Base-by-base conservation (phyloP, 176 grass and related monocot species). In the Aegilops sharonensis region DNA sequence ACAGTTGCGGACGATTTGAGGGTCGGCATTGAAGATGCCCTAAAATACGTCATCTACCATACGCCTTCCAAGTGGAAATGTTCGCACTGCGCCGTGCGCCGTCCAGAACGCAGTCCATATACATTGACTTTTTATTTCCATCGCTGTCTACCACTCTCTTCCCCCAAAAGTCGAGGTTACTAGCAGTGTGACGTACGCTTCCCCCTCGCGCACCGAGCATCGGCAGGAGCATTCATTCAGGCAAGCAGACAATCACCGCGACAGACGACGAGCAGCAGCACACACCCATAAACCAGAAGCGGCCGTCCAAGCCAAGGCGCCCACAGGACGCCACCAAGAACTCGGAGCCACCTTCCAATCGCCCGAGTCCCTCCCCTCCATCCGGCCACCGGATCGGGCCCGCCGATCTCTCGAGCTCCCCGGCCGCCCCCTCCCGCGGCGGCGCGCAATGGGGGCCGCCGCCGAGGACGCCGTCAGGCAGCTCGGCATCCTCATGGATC, bases 391-490 rank as follows among this genome's bases (percentile, higher is more conserved):
- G 18, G 29, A 21, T 68, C 30, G 6, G 15, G 48, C 50, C 27
- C 67, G 18, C 84, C 56, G 65, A 68, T 15, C 27, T 64, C 59
- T 72, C 59, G 24, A 61, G 35, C 73, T 76, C 66, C 45, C 59
- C 27, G 36, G 25, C 48, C 83, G 83, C 29, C 48, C 5, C 34
- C n/a, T 64, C 66, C 57, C 20, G 69, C 37, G 43, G 67, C 76
- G 34, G 68, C 81, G 43, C 25, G 79, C 79, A 94, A 99, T 99
- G 97, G 94, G 88, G 85, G 32, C 68, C 24, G 88, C 88, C 85
- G 62, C 90, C 56, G 90, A 88, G 71, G 97, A 99, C 68, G 92
- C 94, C 64, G 90, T 96, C 79, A 90, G 86, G 87, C 94, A 99
- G 92, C 89, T 96, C 70, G 77, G 78, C 36, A 31, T 75, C 64